Evolutionary conservation across 352 stramenopile genomes (phyloP).

Genomic region (Aphanomyces cochlioides): DNA sequence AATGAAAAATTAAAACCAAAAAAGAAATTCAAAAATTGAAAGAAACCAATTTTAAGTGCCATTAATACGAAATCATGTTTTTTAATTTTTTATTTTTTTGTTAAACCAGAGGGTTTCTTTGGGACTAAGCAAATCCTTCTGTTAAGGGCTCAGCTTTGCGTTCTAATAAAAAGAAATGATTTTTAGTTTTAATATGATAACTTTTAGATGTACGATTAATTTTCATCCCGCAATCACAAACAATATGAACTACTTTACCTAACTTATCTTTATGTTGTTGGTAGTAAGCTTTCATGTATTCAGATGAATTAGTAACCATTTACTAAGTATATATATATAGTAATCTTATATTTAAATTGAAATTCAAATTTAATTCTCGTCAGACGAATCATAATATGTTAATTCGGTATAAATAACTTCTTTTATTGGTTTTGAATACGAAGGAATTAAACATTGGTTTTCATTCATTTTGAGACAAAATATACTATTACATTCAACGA

Average conservation of each 20-base stretch:
- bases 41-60: too few relatives aligned
- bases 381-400: conserved; percentile 5
- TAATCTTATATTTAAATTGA: not conserved
- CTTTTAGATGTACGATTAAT: not conserved
- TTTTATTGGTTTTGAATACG: not conserved
- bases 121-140: too few relatives aligned
- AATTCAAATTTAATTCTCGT: conserved; percentile 4
- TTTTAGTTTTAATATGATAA: conserved; percentile 8
- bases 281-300: not conserved
- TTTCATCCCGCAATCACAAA: not conserved
- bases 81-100: not conserved
- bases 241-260: not conserved
- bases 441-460: too few relatives aligned
- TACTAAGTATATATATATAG: conserved; percentile 12
- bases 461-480: not conserved
- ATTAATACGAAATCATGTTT: conserved; percentile 1
- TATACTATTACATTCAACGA: not conserved
- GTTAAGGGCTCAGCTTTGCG: too few relatives aligned
- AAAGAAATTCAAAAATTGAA: conserved; percentile 1
- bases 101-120: too few relatives aligned
- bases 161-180: conserved; percentile 5
- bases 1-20: not conserved
- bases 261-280: not conserved
- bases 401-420: not conserved
- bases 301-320: not conserved